A percentile compares a stretch with the other conserved stretches of the same genome.
phyloP scores from a whole-genome alignment of 1,284 basidiomycete genomes.

The Schizophyllum commune region DNA sequence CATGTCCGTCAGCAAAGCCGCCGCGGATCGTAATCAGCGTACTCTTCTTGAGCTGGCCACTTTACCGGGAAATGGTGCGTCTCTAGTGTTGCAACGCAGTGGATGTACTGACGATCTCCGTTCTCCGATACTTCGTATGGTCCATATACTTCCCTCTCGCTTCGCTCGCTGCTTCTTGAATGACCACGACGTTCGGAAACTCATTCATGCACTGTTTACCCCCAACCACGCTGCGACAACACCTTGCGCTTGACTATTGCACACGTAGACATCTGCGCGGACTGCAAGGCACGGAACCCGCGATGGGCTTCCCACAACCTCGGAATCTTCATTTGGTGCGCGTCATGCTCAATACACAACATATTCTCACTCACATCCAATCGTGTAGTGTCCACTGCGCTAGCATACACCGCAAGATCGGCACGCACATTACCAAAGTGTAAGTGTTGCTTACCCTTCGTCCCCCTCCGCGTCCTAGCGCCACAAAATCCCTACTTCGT shows the following conservation, averaged over 20 bases:
- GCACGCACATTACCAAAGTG: slow-evolving; percentile 82
- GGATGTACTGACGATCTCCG: slow-evolving; percentile 3
- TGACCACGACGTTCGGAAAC: too few relatives aligned
- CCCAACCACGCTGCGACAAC: too few relatives aligned
- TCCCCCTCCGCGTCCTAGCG: background rate
- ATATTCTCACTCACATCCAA: background rate
- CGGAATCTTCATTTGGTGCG: slow-evolving; percentile 74
- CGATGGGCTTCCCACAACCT: slow-evolving; percentile 80
- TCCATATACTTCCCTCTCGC: too few relatives aligned
- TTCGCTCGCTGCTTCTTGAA: too few relatives aligned
- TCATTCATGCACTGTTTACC: too few relatives aligned
- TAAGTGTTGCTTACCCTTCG: too few relatives aligned
- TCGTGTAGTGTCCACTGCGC: slow-evolving; percentile 66
- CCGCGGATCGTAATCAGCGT: slow-evolving; percentile 63
- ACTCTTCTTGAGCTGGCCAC: slow-evolving; percentile 56
- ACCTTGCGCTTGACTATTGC: too few relatives aligned
- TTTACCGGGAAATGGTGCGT: slow-evolving; percentile 70
- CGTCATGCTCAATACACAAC: background rate
- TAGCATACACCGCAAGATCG: slow-evolving; percentile 83
- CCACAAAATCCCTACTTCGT: slow-evolving; percentile 4
- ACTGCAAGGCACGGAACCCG: slow-evolving; percentile 71
- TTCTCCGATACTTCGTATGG: too few relatives aligned
- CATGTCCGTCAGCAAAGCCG: slow-evolving; percentile 38
- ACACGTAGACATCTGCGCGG: slow-evolving; percentile 67
- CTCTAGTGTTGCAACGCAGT: slow-evolving; percentile 6